Percentiles rank a stretch among this genome's conserved stretches.
Evolutionary conservation across 306 rosid species (phyloP).

Genomic region (Abrus pulchellus): DNA sequence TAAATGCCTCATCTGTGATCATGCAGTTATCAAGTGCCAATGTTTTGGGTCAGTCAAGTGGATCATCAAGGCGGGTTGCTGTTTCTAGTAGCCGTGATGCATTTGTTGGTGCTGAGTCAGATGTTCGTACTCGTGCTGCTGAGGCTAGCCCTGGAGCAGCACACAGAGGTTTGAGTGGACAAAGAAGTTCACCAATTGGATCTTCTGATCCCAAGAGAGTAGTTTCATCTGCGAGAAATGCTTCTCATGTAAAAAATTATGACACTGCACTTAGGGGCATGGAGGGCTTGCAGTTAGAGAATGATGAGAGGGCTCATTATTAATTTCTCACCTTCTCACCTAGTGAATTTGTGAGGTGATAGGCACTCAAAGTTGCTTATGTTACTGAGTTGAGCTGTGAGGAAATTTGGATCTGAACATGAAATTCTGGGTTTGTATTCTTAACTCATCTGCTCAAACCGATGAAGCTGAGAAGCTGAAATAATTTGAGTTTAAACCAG

Average conservation of each 20-base stretch:
- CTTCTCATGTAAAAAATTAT: slow-evolving; percentile 71
- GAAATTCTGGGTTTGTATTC: slow-evolving; percentile 56
- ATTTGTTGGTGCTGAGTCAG: slow-evolving; percentile 75
- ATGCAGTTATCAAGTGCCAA: slow-evolving; percentile 70
- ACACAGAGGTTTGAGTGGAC: slow-evolving; percentile 71
- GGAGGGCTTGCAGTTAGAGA: slow-evolving; percentile 82
- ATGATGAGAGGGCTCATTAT: slow-evolving; percentile 74
- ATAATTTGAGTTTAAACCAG: slow-evolving; percentile 47
- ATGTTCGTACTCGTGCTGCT: slow-evolving; percentile 67
- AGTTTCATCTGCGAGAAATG: slow-evolving; percentile 62
- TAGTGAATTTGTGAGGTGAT: slow-evolving; percentile 54
- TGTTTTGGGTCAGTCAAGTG: slow-evolving; percentile 77
- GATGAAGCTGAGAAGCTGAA: slow-evolving; percentile 50
- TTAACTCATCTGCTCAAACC: slow-evolving; percentile 51
- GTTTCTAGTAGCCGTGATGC: slow-evolving; percentile 84
- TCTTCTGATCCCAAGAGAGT: slow-evolving; percentile 74
- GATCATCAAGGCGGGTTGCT: slow-evolving; percentile 88
- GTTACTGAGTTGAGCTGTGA: slow-evolving; percentile 54
- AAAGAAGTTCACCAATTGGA: slow-evolving; percentile 73
- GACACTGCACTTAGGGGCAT: slow-evolving; percentile 83
- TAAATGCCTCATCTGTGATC: slow-evolving; percentile 38
- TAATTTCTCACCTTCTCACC: slow-evolving; percentile 47
- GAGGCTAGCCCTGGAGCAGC: slow-evolving; percentile 83
- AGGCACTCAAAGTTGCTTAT: slow-evolving; percentile 55
- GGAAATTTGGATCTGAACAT: slow-evolving; percentile 49